Evolutionary conservation across 768 basidiomycete species (phyloP).

Genomic region (Punctularia strigosozonata): DNA sequence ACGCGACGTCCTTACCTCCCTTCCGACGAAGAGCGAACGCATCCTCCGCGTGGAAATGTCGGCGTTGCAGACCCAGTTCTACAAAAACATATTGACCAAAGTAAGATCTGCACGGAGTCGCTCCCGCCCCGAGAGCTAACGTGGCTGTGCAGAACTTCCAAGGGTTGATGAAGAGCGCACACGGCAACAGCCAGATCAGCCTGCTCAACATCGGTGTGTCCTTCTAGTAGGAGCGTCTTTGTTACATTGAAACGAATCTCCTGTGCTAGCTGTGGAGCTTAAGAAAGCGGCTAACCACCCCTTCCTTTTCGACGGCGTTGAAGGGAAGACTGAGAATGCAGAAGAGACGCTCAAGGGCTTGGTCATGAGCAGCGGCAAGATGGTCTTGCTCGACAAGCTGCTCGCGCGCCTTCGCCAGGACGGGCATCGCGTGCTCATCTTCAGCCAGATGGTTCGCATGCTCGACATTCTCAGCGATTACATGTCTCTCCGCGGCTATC

Average conservation of each 20-base stretch:
- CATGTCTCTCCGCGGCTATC: conserved; percentile 81
- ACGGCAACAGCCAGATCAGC: conserved; percentile 85
- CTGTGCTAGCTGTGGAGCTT: conserved; percentile 77
- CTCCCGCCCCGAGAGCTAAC: neutral
- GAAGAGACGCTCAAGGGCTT: conserved; percentile 92
- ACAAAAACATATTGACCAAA: conserved; percentile 96
- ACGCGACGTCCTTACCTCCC: conserved; percentile 88
- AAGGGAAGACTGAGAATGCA: conserved; percentile 41
- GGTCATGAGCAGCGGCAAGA: conserved; percentile 97
- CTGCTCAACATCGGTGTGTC: conserved; percentile 80
- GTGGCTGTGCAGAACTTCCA: conserved; percentile 76
- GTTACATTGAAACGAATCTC: conserved; percentile 1
- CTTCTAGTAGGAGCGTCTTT: neutral
- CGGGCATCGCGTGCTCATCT: conserved; percentile 94
- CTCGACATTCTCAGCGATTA: conserved; percentile 98
- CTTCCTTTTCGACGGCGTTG: conserved; percentile 94
- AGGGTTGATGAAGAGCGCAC: conserved; percentile 81
- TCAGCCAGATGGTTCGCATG: conserved; percentile 99
- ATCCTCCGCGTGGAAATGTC: conserved; percentile 97
- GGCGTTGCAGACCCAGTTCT: conserved; percentile 92
- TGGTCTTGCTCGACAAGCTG: conserved; percentile 96
- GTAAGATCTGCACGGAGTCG: conserved; percentile 22
- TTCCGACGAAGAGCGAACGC: conserved; percentile 97
- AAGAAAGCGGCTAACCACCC: conserved; percentile 99
- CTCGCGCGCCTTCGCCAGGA: conserved; percentile 82